Base-by-base conservation (phyloP, 495 filamentous ascomycete species). In the Hamigera avellanea region DNA sequence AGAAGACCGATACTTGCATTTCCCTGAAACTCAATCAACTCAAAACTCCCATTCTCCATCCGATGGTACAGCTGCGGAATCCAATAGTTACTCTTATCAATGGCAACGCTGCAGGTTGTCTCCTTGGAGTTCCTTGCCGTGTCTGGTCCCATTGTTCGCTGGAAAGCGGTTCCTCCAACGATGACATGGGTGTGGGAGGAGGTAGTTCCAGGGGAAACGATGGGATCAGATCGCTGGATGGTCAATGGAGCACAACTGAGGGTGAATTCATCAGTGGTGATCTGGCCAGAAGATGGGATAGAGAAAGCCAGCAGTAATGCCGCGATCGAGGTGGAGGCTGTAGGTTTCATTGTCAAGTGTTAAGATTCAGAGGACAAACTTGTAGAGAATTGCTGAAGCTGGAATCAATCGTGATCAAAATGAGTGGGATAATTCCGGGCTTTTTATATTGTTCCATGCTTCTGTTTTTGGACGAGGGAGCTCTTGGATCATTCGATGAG, bases 31-130 rank as follows among this genome's bases (percentile, higher is more conserved):
- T 51, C 39, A 23, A 48, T 25, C 16, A 48, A 13, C 42, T 49
- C 43, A 28, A 89, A 80, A 19, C 60, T 61, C 7, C 73, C 74
- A 43, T 78, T 77, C 44, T 67, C 55, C 23, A 66, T 63, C 16
- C 67, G 60, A 59, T 75, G 83, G 57, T 76, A 86, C n/a, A 87
- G 62, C 31, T 59, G 59, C 2, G 82, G 82, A 39, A 78, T 69
- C 83, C 84, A 89, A 59, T 89, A 88, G 57, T 77, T 78, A 47
- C 75, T 81, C 45, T 75, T 61, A 55, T 89, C 84, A 37, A 70
- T 67, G 46, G 67, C 73, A 44, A 80, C 64, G 13, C 61, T 66
- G 44, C 81, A 76, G 7, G 76, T 76, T 33, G 80, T 81, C 49
- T 81, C 86, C 0, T 52, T 61, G 0, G 81, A 80, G 35, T 62